Evolutionary conservation across 805 yeast genomes (phyloP).

Genomic region (Metschnikowia lochheadii): DNA sequence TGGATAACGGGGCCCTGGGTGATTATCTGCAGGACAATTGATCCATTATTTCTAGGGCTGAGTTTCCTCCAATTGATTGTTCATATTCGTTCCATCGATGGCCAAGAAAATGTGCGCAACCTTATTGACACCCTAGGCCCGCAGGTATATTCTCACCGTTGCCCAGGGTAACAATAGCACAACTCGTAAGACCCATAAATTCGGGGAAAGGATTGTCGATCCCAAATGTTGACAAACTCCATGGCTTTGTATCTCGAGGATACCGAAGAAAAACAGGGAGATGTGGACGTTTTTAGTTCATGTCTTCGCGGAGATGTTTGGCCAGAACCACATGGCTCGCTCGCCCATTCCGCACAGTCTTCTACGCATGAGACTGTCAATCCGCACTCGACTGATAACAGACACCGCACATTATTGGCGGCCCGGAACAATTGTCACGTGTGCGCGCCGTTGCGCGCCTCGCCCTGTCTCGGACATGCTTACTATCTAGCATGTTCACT

Average conservation of each 20-base stretch:
- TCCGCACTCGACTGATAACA: neutral
- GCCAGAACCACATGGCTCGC: neutral
- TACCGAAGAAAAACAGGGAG: no score
- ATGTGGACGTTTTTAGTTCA: no score
- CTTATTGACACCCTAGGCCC: neutral
- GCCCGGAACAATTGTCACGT: neutral
- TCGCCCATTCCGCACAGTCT: neutral
- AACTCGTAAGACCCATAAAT: no score
- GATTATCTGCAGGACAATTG: no score
- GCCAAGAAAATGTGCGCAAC: slow-evolving; percentile 2
- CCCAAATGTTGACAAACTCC: no score
- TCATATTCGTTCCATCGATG: neutral
- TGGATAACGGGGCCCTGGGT: no score
- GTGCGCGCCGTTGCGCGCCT: neutral
- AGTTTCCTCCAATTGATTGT: neutral
- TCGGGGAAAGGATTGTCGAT: neutral
- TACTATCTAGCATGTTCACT: no score
- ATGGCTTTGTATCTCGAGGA: no score
- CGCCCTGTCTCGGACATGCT: neutral
- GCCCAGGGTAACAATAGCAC: no score
- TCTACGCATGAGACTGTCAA: neutral
- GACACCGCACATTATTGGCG: neutral
- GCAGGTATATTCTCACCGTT: neutral
- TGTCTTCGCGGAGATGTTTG: neutral
- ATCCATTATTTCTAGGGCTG: no score